Percentiles rank a stretch among this genome's conserved stretches.
Conservation (phyloP, 106 monocot species). For the Dioscorea alata region DNA sequence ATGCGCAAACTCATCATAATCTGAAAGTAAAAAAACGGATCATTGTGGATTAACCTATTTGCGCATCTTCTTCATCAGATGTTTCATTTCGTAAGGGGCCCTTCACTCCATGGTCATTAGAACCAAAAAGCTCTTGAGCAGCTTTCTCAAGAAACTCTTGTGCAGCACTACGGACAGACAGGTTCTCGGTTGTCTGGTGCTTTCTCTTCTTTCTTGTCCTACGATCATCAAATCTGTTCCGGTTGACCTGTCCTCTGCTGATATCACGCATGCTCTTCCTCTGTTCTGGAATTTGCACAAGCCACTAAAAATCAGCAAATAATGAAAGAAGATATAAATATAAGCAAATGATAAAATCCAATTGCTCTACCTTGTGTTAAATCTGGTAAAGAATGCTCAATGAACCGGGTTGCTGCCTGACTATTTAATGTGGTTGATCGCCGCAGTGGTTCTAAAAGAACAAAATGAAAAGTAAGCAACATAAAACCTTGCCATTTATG, state of each 20-base stretch:
- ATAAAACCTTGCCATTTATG: not conserved
- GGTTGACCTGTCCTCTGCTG: slow-evolving; percentile 27
- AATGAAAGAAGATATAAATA: not conserved
- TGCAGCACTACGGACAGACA: slow-evolving; percentile 57
- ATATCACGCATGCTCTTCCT: slow-evolving; percentile 57
- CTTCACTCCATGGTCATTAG: slow-evolving; percentile 37
- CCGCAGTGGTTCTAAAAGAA: slow-evolving; percentile 55
- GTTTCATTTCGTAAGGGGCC: slow-evolving; percentile 48
- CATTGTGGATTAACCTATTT: not conserved
- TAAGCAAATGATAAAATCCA: not conserved
- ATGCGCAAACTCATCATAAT: not conserved
- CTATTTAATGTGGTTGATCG: slow-evolving; percentile 66
- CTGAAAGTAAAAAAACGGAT: not conserved
- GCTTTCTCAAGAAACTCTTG: slow-evolving; percentile 94
- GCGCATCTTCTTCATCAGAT: slow-evolving; percentile 34
- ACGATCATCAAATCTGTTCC: slow-evolving; percentile 17
- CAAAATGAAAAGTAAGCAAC: not conserved
- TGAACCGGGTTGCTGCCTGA: slow-evolving; percentile 79
- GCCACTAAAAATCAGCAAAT: not conserved
- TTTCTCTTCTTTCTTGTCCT: slow-evolving; percentile 61
- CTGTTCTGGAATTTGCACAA: slow-evolving; percentile 47
- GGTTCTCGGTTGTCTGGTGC: slow-evolving; percentile 23
- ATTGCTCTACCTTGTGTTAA: slow-evolving; percentile 53
- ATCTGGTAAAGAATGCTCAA: slow-evolving; percentile 75
- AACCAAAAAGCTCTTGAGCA: slow-evolving; percentile 57